Conservation (phyloP, 73 alveolate species). For the Strombidium stylifer region DNA sequence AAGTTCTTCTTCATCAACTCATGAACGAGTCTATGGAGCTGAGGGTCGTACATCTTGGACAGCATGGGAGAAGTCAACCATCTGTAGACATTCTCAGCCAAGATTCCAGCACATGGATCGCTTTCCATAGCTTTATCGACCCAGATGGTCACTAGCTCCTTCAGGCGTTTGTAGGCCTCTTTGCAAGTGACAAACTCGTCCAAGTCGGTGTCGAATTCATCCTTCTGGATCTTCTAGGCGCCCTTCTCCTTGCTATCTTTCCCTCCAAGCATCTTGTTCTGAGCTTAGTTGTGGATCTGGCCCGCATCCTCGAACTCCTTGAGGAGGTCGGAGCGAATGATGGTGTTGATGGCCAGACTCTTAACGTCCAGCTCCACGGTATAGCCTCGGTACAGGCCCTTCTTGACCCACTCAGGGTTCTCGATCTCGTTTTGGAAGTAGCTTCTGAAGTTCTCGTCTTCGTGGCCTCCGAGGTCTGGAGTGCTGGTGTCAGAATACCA, state of each 20-base stretch:
- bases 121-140: conserved; percentile 65
- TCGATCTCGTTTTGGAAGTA: conserved; percentile 73
- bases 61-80: conserved; percentile 78
- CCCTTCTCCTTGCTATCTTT: conserved; percentile 8
- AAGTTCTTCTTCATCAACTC: conserved; percentile 76
- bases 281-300: conserved; percentile 49
- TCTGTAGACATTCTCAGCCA: conserved; percentile 76
- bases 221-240: conserved; percentile 54
- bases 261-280: conserved; percentile 26
- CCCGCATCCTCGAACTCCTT: conserved; percentile 74
- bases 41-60: conserved; percentile 88
- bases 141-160: conserved; percentile 71
- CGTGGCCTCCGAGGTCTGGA: conserved; percentile 94
- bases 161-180: conserved; percentile 73
- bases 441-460: conserved; percentile 60
- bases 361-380: conserved; percentile 78
- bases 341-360: conserved; percentile 80
- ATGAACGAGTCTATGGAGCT: conserved; percentile 78
- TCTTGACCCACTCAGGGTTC: conserved; percentile 61
- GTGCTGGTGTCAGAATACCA: conserved; percentile 84
- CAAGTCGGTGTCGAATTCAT: conserved; percentile 67
- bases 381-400: conserved; percentile 84
- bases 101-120: conserved; percentile 78
- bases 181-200: conserved; percentile 87
- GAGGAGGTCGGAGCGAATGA: conserved; percentile 76